Base-by-base conservation (phyloP, 2,329 filamentous ascomycete species). In the Mycosphaerella sp. region DNA sequence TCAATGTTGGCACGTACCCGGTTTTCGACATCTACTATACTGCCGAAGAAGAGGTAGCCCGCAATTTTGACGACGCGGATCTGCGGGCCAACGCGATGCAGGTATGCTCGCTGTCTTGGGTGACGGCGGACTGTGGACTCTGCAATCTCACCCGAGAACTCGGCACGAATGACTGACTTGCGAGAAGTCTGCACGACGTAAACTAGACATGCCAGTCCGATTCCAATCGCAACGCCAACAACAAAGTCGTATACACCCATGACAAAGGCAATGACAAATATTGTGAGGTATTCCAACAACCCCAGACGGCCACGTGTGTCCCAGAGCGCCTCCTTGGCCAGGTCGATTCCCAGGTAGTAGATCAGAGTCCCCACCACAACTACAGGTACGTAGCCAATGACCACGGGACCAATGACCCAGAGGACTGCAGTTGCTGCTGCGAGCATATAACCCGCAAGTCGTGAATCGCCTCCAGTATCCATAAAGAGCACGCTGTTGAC, bases 161-260 rank as follows among this genome's bases (percentile, higher is more conserved):
- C 87, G 5, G 87, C 89, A 44, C 91, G 81, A 42, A 98, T 87
- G 13, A 93, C 89, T 1, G 90, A 89, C 28, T 94, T 86, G 48
- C 86, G 81, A 1, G 93, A 95, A 8, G 89, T 91, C 67, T 97
- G 90, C 21, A 96, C 84, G 25, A 95, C 88, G 56, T 95, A 86
- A 41, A 88, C 91, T 18, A 94, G 79, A 65, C 95, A 97, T 0
- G 93, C 93, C 40, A 98, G 75, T 1, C 95, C 77, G 49, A 98
- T 95, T 4, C 93, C 93, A 27, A 95, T 80, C 9, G 93, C 83
- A 40, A 98, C 96, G 16, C 93, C 93, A 25, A 89, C 82, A 3
- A 98, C 93, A 65, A 98, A 98, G 69, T 98, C 93, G 71, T 95
- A 91, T 8, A 89, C 82, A 1, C 93, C 93, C 93, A 98, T 98